A percentile compares a stretch with the other conserved stretches of the same genome.
Conservation (phyloP, 2,329 filamentous ascomycete genomes). For the Dactylellina parvicollis region DNA sequence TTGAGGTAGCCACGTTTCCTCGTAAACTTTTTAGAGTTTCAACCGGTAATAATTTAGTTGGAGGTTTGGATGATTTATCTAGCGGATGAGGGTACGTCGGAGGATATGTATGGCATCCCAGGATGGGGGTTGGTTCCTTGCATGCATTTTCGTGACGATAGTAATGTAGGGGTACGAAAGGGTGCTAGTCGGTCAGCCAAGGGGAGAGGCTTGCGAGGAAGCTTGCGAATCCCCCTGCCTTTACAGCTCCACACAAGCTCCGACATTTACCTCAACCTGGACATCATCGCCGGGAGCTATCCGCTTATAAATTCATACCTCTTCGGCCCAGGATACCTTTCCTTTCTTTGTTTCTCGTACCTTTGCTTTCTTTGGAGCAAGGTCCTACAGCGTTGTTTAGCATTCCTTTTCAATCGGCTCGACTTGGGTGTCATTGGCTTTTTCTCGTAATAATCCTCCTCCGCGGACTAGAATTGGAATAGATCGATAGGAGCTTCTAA, state of each 20-base stretch:
- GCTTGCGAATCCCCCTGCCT: slow-evolving; percentile 25
- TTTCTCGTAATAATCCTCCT: slow-evolving; percentile 5
- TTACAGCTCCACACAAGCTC: slow-evolving; percentile 6
- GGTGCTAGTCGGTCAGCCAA: slow-evolving; percentile 9
- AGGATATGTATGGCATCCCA: not conserved
- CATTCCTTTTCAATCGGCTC: slow-evolving; percentile 17
- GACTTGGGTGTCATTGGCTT: not conserved
- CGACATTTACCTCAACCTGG: slow-evolving; percentile 7
- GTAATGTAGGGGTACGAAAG: slow-evolving; percentile 12
- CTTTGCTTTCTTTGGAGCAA: slow-evolving; percentile 16
- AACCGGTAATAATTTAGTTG: too few species aligned
- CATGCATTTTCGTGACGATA: not conserved
- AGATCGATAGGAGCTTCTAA: slow-evolving; percentile 27
- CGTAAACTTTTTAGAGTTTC: too few species aligned
- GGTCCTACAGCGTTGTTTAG: slow-evolving; percentile 26
- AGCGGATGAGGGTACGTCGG: not conserved
- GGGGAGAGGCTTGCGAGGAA: slow-evolving; percentile 20
- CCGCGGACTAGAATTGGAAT: slow-evolving; percentile 1
- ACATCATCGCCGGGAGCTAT: not conserved
- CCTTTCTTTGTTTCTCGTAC: slow-evolving; percentile 2
- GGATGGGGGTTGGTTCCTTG: slow-evolving; percentile 30
- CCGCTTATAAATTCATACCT: slow-evolving; percentile 29
- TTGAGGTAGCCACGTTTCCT: slow-evolving; percentile 77
- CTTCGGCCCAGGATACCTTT: not conserved
- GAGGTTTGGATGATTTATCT: not conserved